Conservation (phyloP, 495 filamentous ascomycete species). For the Lasiosphaeris hirsuta region DNA sequence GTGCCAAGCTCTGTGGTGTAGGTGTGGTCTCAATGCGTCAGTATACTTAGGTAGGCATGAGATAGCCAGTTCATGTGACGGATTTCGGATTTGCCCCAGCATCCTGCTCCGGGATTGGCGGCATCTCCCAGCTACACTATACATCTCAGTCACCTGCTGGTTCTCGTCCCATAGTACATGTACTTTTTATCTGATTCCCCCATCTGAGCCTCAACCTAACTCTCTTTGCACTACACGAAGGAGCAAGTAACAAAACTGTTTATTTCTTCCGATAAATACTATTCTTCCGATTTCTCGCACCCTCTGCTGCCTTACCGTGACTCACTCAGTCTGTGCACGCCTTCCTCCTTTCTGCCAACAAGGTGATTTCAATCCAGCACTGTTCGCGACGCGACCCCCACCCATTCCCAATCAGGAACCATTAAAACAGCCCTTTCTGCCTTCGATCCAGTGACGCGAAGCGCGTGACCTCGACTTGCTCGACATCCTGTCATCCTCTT, state of each 20-base stretch:
- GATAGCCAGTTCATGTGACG: slow-evolving; percentile 14
- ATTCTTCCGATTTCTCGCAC: background rate
- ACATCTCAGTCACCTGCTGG: background rate
- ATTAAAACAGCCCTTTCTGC: slow-evolving; percentile 12
- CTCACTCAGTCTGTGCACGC: slow-evolving; percentile 14
- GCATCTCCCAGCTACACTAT: background rate
- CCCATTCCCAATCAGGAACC: background rate
- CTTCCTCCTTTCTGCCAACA: background rate
- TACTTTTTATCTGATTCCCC: background rate
- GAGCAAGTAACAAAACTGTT: too few relatives aligned
- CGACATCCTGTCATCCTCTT: background rate
- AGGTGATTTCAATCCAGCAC: slow-evolving; percentile 1
- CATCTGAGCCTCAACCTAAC: background rate
- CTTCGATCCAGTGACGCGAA: slow-evolving; percentile 17
- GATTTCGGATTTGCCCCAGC: slow-evolving; percentile 8
- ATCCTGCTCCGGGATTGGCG: background rate
- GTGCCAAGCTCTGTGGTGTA: background rate
- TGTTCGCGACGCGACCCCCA: slow-evolving; percentile 1
- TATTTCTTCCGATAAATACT: background rate
- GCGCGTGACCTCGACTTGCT: slow-evolving; percentile 12
- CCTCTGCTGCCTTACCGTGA: slow-evolving; percentile 19
- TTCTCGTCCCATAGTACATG: background rate
- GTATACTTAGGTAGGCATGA: background rate
- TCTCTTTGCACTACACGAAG: too few relatives aligned
- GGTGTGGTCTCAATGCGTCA: slow-evolving; percentile 7